These are phyloP conservation scores for Solanum peruvianum DNA, from an alignment of 257 asterid genomes.

Conservation along the genomic window DNA sequence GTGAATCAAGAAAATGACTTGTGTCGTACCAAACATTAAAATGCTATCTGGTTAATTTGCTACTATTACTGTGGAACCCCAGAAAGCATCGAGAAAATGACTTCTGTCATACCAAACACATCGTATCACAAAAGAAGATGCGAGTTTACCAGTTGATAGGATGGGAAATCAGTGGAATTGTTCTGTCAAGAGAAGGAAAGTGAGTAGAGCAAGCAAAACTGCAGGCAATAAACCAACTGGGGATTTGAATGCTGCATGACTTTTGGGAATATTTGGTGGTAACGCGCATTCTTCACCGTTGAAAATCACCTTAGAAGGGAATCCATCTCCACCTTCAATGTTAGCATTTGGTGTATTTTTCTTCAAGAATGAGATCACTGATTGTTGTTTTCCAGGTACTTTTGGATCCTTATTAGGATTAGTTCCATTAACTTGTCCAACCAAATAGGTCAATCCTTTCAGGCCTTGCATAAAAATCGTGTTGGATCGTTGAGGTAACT, in stretches of 20 bases:
- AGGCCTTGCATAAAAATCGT: conserved; percentile 83
- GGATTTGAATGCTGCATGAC: conserved; percentile 11
- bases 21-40: not conserved
- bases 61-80: not conserved
- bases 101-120: not conserved
- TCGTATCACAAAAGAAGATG: not conserved
- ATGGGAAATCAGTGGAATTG: conserved; percentile 16
- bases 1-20: not conserved
- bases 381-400: conserved; percentile 88
- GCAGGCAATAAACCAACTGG: conserved; percentile 13
- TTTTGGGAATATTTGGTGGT: conserved; percentile 40
- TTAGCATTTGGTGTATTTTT: conserved; percentile 20
- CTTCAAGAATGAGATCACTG: conserved; percentile 69
- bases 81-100: not conserved
- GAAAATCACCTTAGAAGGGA: conserved; percentile 66
- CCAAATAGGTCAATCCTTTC: conserved; percentile 61
- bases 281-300: conserved; percentile 89
- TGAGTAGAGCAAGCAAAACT: conserved; percentile 19
- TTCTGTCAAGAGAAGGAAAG: conserved; percentile 31
- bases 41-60: not conserved
- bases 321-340: conserved; percentile 61
- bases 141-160: not conserved
- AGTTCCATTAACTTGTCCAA: conserved; percentile 74
- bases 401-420: conserved; percentile 50
- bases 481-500: conserved; percentile 12